Percentiles rank a stretch among this genome's conserved stretches.
Conservation (phyloP, 2,329 filamentous ascomycete genomes). For the Arthrobotrys megalospora region DNA sequence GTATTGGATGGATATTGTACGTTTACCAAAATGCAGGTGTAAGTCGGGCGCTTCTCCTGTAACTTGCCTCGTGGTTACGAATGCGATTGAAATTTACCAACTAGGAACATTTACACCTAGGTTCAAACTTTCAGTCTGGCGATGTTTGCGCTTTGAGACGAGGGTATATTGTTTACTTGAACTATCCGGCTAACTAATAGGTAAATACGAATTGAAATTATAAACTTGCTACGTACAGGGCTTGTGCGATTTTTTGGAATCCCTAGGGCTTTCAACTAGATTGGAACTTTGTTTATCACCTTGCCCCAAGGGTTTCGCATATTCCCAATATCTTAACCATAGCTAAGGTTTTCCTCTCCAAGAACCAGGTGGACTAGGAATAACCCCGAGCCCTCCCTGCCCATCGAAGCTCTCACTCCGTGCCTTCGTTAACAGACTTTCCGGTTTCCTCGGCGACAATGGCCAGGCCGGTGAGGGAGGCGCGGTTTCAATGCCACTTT, state of each 20-base stretch:
- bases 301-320: too few relatives aligned
- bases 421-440: conserved; percentile 26
- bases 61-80: background rate
- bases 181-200: conserved; percentile 1
- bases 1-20: background rate
- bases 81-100: background rate
- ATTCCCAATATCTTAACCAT: too few relatives aligned
- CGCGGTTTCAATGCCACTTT: conserved; percentile 17
- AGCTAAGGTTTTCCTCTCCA: conserved; percentile 16
- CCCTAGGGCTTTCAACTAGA: too few relatives aligned
- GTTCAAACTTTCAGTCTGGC: too few relatives aligned
- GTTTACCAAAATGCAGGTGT: background rate
- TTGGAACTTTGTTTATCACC: too few relatives aligned
- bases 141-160: too few relatives aligned
- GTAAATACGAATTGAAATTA: conserved; percentile 12
- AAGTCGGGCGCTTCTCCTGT: background rate
- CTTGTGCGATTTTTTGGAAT: background rate
- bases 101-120: too few relatives aligned
- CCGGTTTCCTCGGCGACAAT: conserved; percentile 37
- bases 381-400: conserved; percentile 30
- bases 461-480: conserved; percentile 45
- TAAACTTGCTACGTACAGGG: background rate
- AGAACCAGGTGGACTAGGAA: conserved; percentile 35
- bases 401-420: conserved; percentile 34
- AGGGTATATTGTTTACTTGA: background rate